These are phyloP conservation scores for Auricularia cornea DNA, from an alignment of 768 basidiomycete genomes.

Conservation along the genomic window DNA sequence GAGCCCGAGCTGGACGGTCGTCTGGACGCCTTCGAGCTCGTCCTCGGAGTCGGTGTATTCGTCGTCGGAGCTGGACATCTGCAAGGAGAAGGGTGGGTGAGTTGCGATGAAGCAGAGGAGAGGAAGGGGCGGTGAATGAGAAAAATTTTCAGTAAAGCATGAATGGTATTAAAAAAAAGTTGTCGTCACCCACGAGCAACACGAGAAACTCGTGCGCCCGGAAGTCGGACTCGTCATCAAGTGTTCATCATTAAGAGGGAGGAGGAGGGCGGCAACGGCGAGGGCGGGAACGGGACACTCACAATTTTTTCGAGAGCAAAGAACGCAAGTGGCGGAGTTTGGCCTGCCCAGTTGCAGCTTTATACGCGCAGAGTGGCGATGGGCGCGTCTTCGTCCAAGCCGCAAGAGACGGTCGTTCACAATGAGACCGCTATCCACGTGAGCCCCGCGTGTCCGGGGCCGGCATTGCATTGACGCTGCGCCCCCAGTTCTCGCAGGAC, in stretches of 20 bases:
- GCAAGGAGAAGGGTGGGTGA: conserved; percentile 10
- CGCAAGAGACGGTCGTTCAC: conserved; percentile 49
- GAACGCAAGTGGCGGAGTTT: neutral
- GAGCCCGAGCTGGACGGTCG: conserved; percentile 68
- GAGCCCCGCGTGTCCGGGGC: neutral
- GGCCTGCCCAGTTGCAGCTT: neutral
- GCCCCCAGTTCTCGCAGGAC: conserved; percentile 65
- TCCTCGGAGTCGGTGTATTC: conserved; percentile 79
- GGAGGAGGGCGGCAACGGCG: too few relatives aligned
- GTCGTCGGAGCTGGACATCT: conserved; percentile 46
- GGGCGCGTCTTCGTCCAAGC: conserved; percentile 64
- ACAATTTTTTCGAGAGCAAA: neutral
- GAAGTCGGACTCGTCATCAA: conserved; percentile 81
- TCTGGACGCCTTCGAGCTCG: conserved; percentile 45
- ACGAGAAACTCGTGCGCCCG: conserved; percentile 47
- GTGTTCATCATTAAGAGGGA: conserved; percentile 34
- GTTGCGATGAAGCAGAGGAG: neutral
- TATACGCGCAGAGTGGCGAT: conserved; percentile 25
- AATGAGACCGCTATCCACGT: conserved; percentile 45
- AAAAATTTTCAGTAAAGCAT: conserved; percentile 72
- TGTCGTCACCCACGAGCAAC: conserved; percentile 51
- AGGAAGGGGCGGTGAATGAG: conserved; percentile 9
- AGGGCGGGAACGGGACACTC: conserved; percentile 4
- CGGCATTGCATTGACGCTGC: conserved; percentile 2
- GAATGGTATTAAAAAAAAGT: conserved; percentile 70